Conservation (phyloP, 176 grass and related monocot genomes). For the Oryza nivara region DNA sequence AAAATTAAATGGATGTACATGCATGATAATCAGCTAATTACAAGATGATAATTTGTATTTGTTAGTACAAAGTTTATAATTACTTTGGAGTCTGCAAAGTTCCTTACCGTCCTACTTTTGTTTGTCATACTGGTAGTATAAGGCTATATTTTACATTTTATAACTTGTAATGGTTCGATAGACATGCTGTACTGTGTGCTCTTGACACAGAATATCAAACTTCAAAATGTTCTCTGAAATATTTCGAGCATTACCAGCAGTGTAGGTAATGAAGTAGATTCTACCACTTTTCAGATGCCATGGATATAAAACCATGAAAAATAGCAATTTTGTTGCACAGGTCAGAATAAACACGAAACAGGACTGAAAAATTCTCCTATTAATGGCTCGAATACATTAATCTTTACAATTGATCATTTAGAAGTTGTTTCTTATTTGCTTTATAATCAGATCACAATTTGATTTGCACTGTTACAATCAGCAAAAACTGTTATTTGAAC, state of each 20-base stretch:
- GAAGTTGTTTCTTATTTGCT: not conserved
- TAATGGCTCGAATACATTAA: not conserved
- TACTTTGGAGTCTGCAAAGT: not conserved
- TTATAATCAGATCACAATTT: not conserved
- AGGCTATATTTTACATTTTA: not conserved
- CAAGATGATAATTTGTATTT: not conserved
- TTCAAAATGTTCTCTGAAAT: not conserved
- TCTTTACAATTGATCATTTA: not conserved
- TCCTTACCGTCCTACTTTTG: not conserved
- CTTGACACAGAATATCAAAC: constrained; percentile 8
- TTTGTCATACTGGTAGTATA: not conserved
- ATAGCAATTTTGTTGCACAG: not conserved
- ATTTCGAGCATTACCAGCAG: not conserved
- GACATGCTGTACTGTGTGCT: not conserved
- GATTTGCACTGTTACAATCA: constrained; percentile 3
- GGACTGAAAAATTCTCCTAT: not conserved
- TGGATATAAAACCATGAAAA: not conserved
- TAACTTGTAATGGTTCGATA: not conserved
- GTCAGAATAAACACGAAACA: not conserved
- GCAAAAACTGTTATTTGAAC: not conserved
- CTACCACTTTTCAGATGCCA: not conserved
- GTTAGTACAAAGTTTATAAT: not conserved
- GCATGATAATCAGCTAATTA: not conserved
- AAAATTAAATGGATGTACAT: not conserved
- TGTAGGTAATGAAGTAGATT: not conserved